phyloP scores from a whole-genome alignment of 805 yeast genomes.

The Yarrowia porcina region DNA sequence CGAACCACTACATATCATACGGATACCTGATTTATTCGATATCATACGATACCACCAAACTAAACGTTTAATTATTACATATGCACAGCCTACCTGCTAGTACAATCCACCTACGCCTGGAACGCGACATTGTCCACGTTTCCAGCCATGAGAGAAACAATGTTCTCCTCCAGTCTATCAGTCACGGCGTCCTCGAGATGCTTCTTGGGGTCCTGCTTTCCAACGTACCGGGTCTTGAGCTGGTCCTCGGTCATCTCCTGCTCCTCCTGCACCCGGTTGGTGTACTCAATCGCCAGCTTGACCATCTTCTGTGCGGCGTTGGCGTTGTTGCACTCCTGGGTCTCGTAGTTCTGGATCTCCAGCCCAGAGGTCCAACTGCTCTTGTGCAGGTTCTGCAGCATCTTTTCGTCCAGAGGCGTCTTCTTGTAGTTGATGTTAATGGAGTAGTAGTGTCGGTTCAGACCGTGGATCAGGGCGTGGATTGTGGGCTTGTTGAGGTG shows the following conservation, averaged over 20 bases:
- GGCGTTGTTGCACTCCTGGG: slow-evolving; percentile 70
- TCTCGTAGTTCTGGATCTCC: slow-evolving; percentile 69
- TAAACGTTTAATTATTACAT: background rate
- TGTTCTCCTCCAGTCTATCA: slow-evolving; percentile 79
- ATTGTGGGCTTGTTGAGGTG: slow-evolving; percentile 93
- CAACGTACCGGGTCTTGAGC: slow-evolving; percentile 92
- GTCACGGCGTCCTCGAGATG: slow-evolving; percentile 90
- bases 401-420: slow-evolving; percentile 86
- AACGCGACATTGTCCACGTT: slow-evolving; percentile 89
- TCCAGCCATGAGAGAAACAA: slow-evolving; percentile 81
- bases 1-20: too few relatives aligned
- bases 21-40: too few relatives aligned
- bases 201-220: slow-evolving; percentile 98
- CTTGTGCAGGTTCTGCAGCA: slow-evolving; percentile 91
- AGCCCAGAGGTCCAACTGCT: slow-evolving; percentile 95
- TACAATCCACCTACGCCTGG: slow-evolving; percentile 44
- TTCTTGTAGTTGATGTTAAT: slow-evolving; percentile 91
- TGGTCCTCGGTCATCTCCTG: slow-evolving; percentile 83
- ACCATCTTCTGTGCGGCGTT: slow-evolving; percentile 76
- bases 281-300: slow-evolving; percentile 83
- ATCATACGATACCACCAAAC: background rate
- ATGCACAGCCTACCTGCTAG: slow-evolving; percentile 12
- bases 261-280: slow-evolving; percentile 88
- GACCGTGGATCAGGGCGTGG: slow-evolving; percentile 94
- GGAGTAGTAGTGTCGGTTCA: slow-evolving; percentile 95